Conservation (phyloP, 2,329 filamentous ascomycete genomes). For the Fusarium longipes region DNA sequence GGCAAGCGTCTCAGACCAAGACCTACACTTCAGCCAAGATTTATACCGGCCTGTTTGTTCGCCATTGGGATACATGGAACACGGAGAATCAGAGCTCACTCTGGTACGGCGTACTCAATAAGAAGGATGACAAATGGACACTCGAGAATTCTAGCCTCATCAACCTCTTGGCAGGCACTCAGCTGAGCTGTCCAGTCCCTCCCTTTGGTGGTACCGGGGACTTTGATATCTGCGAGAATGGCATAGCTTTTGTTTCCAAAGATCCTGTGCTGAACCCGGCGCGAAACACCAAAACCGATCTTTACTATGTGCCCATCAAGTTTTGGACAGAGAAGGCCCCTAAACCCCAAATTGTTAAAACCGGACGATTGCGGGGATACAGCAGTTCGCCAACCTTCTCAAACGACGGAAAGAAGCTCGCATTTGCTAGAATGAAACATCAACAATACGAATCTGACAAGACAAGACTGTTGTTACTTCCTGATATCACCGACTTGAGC, state of each 20-base stretch:
- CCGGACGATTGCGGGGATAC: constrained; percentile 71
- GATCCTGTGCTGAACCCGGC: constrained; percentile 78
- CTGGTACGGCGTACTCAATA: constrained; percentile 74
- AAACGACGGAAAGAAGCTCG: constrained; percentile 74
- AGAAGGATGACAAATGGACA: constrained; percentile 54
- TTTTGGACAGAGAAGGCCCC: constrained; percentile 68
- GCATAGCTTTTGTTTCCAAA: constrained; percentile 79
- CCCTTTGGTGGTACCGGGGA: constrained; percentile 85
- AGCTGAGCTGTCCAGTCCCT: constrained; percentile 74
- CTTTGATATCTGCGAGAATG: constrained; percentile 76
- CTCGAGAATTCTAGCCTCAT: constrained; percentile 61
- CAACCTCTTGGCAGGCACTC: constrained; percentile 72
- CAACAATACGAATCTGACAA: constrained; percentile 83
- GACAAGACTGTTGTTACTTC: constrained; percentile 72
- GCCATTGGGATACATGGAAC: constrained; percentile 85
- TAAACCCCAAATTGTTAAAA: constrained; percentile 62
- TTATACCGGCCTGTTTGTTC: constrained; percentile 80
- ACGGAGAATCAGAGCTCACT: constrained; percentile 76
- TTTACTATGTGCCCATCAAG: constrained; percentile 77
- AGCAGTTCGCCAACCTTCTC: constrained; percentile 77
- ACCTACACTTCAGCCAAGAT: constrained; percentile 73
- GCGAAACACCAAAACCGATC: constrained; percentile 82
- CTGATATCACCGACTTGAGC: constrained; percentile 67
- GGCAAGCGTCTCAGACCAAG: constrained; percentile 69
- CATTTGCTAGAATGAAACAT: constrained; percentile 82